A percentile compares a stretch with the other conserved stretches of the same genome.
These are phyloP conservation scores for Penicillium hesseltinei DNA, from an alignment of 2,329 filamentous ascomycete species.

Conservation along the genomic window DNA sequence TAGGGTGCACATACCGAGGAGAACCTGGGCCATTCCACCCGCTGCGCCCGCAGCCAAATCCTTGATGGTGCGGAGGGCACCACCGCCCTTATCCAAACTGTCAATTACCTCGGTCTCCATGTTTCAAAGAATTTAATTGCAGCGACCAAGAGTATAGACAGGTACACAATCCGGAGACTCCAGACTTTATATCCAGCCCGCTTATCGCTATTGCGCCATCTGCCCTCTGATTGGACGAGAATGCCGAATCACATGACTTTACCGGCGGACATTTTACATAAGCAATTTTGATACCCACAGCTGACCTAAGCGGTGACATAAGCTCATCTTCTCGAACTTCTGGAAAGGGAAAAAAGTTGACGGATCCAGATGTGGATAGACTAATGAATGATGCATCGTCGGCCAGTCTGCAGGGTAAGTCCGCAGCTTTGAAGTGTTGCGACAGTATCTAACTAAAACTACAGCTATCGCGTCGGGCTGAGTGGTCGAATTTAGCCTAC, in stretches of 20 bases:
- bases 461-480: conserved; percentile 41
- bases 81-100: conserved; percentile 38
- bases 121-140: conserved; percentile 3
- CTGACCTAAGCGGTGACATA: conserved; percentile 14
- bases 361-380: conserved; percentile 17
- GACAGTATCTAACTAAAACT: not conserved
- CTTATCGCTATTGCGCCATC: conserved; percentile 26
- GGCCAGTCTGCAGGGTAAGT: conserved; percentile 34
- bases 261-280: conserved; percentile 18
- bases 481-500: conserved; percentile 38
- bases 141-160: conserved; percentile 5
- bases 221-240: conserved; percentile 31
- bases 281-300: not conserved
- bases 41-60: conserved; percentile 88
- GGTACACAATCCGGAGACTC: conserved; percentile 8
- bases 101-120: conserved; percentile 40
- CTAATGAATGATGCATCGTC: conserved; percentile 35
- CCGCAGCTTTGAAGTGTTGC: not conserved
- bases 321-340: conserved; percentile 15
- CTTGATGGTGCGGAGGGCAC: conserved; percentile 67
- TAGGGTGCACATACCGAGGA: conserved; percentile 66
- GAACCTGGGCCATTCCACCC: conserved; percentile 88
- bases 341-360: conserved; percentile 17
- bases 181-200: conserved; percentile 11
- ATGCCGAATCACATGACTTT: conserved; percentile 35